Percentiles rank a stretch among this genome's conserved stretches.
phyloP scores from a whole-genome alignment of 805 yeast genomes.

The Naumovozyma castellii region DNA sequence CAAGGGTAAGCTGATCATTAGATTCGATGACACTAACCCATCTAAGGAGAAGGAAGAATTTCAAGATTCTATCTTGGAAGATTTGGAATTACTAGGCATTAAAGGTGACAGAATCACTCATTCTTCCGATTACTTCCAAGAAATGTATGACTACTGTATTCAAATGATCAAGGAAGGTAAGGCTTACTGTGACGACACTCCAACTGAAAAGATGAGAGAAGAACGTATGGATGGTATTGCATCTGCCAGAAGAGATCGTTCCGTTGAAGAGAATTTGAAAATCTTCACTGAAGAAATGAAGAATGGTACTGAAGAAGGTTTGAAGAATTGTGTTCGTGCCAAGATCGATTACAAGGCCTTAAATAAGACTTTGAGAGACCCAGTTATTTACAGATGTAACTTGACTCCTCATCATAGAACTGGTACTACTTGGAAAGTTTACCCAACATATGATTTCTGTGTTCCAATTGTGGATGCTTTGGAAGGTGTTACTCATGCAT shows the following conservation, averaged over 20 bases:
- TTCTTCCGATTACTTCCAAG: conserved; percentile 88
- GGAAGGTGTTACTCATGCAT: conserved; percentile 96
- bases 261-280: conserved; percentile 83
- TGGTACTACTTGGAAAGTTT: conserved; percentile 85
- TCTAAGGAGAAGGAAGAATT: conserved; percentile 92
- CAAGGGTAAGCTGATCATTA: conserved; percentile 90
- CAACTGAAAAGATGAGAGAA: conserved; percentile 90
- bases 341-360: conserved; percentile 85
- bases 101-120: conserved; percentile 82
- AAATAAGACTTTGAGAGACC: conserved; percentile 95
- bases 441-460: conserved; percentile 98
- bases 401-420: conserved; percentile 97
- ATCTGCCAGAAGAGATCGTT: conserved; percentile 82
- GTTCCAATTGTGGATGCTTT: conserved; percentile 91
- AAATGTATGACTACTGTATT: conserved; percentile 81
- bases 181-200: conserved; percentile 97
- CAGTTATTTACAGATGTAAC: conserved; percentile 95
- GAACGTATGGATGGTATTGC: conserved; percentile 97
- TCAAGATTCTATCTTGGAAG: conserved; percentile 90
- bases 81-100: conserved; percentile 80
- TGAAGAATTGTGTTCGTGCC: conserved; percentile 90
- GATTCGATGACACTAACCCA: conserved; percentile 98
- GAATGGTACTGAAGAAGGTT: conserved; percentile 86
- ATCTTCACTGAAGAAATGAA: conserved; percentile 88
- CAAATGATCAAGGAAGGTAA: conserved; percentile 88